Evolutionary conservation across 352 stramenopile genomes (phyloP).

Genomic region (Phytophthora hibernalis): DNA sequence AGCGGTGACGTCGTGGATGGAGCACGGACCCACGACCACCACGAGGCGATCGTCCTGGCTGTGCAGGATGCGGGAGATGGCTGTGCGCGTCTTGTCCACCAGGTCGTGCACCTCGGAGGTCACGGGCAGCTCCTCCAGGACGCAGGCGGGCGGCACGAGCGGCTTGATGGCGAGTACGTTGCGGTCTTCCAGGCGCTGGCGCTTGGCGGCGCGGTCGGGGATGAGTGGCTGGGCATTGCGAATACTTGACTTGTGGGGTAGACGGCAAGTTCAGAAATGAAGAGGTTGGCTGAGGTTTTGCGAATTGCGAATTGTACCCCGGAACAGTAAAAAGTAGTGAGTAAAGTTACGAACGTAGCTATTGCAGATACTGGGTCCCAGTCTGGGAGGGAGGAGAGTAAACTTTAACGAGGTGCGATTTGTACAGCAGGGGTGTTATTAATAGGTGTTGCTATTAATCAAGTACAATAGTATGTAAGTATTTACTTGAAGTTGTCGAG

Average conservation of each 20-base stretch:
- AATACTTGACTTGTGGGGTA: not conserved
- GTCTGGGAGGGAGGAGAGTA: too few relatives aligned
- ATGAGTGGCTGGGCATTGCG: not conserved
- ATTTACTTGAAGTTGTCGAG: too few relatives aligned
- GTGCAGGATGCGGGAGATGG: constrained; percentile 68
- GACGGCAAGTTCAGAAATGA: not conserved
- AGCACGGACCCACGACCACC: constrained; percentile 84
- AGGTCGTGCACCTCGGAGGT: constrained; percentile 75
- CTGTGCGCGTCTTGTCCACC: constrained; percentile 57
- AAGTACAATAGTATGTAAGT: too few relatives aligned
- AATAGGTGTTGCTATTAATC: too few relatives aligned
- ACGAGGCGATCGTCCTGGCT: constrained; percentile 75
- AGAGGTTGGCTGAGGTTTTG: not conserved
- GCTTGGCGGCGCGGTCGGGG: constrained; percentile 56
- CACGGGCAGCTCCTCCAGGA: constrained; percentile 79
- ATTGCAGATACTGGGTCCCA: too few relatives aligned
- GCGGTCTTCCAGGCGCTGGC: constrained; percentile 73
- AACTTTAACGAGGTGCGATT: too few relatives aligned
- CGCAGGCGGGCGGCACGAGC: constrained; percentile 69
- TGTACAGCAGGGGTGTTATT: too few relatives aligned
- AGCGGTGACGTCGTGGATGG: constrained; percentile 79
- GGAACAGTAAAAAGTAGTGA: not conserved
- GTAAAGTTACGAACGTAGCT: too few relatives aligned
- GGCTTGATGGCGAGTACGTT: constrained; percentile 78
- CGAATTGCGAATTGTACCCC: not conserved